phyloP scores from a whole-genome alignment of 176 grass and related monocot species.

The Carex pumila region DNA sequence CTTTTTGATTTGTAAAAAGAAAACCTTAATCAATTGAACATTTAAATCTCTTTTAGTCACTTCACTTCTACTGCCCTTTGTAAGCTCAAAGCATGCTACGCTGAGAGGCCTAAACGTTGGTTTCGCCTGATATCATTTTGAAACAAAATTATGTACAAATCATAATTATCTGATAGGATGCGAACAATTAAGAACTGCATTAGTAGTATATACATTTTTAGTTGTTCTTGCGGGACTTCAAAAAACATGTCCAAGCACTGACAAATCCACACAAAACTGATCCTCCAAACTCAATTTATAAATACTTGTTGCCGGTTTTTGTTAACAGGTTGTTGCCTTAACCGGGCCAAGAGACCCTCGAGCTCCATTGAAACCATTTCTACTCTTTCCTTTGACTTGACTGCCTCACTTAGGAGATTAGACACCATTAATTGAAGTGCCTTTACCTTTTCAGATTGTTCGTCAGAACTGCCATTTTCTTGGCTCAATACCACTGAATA shows the following conservation, averaged over 20 bases:
- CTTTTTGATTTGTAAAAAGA: background rate
- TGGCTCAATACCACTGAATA: conserved; percentile 15
- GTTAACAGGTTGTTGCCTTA: conserved; percentile 32
- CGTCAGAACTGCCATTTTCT: background rate
- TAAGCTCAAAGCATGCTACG: background rate
- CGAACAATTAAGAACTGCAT: background rate
- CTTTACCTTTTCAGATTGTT: conserved; percentile 26
- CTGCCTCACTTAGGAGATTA: conserved; percentile 41
- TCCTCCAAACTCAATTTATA: background rate
- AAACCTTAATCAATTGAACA: background rate
- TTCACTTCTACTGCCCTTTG: background rate
- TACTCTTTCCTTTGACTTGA: conserved; percentile 52
- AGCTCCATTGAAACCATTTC: conserved; percentile 49
- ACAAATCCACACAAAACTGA: background rate
- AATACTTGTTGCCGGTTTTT: background rate
- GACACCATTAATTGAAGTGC: conserved; percentile 44
- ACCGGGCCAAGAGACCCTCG: conserved; percentile 29
- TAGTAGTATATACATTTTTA: background rate
- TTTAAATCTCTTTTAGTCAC: background rate
- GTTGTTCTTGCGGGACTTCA: background rate
- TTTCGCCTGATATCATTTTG: background rate
- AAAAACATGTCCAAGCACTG: background rate
- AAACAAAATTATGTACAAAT: background rate
- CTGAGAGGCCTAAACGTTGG: background rate
- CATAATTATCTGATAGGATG: background rate